A percentile compares a stretch with the other conserved stretches of the same genome.
Conservation (phyloP, 805 yeast genomes). For the Candida cerambycidarum region DNA sequence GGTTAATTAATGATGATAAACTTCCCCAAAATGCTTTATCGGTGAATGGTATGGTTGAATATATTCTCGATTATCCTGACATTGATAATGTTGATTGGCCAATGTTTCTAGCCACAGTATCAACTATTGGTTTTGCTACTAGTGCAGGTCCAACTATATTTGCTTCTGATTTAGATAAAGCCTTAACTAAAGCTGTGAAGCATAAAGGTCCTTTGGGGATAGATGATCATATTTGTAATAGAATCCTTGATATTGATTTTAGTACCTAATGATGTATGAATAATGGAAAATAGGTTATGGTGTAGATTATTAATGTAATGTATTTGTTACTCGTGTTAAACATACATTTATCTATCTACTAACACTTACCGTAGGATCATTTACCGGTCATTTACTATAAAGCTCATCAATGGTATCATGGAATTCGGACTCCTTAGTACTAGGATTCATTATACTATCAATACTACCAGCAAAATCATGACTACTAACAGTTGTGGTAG, state of each 20-base stretch:
- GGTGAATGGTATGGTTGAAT: conserved; percentile 4
- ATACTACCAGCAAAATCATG: no score
- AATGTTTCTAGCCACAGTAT: neutral
- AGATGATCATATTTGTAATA: neutral
- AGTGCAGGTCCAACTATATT: conserved; percentile 8
- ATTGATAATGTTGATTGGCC: conserved; percentile 1
- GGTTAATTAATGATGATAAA: conserved; percentile 8
- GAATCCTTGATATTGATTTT: neutral
- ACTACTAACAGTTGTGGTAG: no score
- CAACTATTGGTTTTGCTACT: conserved; percentile 6
- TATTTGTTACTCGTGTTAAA: no score
- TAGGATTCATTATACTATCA: no score
- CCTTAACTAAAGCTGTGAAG: neutral
- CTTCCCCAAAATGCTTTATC: conserved; percentile 7
- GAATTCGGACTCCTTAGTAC: no score
- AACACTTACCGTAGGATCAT: no score
- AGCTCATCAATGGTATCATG: no score
- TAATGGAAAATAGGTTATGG: neutral
- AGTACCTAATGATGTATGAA: neutral
- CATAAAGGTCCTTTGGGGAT: neutral
- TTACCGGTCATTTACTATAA: no score
- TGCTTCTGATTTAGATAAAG: conserved; percentile 1
- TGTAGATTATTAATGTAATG: neutral
- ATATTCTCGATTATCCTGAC: neutral
- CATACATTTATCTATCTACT: no score